Conservation (phyloP, 2,329 filamentous ascomycete species). For the Apiospora rasikravindrae region DNA sequence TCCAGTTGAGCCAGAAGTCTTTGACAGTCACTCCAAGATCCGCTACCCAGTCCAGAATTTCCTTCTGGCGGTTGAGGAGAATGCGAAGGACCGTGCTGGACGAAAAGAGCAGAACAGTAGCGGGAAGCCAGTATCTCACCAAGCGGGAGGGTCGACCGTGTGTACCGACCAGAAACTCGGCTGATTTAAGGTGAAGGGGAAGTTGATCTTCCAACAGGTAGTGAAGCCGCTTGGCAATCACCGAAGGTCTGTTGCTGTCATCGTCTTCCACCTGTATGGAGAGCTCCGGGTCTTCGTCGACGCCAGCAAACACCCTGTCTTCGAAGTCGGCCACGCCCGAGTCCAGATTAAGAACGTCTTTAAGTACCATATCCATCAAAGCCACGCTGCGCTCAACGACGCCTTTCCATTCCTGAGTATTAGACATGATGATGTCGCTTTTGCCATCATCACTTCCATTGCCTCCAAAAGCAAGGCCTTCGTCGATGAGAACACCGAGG, state of each 20-base stretch:
- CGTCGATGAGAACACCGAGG: slow-evolving; percentile 84
- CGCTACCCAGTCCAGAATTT: slow-evolving; percentile 79
- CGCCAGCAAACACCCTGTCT: slow-evolving; percentile 66
- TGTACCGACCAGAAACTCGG: slow-evolving; percentile 59
- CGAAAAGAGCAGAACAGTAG: slow-evolving; percentile 73
- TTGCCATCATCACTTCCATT: slow-evolving; percentile 61
- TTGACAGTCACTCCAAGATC: slow-evolving; percentile 79
- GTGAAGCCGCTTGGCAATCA: slow-evolving; percentile 70
- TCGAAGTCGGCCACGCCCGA: slow-evolving; percentile 68
- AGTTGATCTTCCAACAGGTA: slow-evolving; percentile 72
- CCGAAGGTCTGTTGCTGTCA: slow-evolving; percentile 55
- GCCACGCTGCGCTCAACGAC: slow-evolving; percentile 81
- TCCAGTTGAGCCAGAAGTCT: slow-evolving; percentile 97
- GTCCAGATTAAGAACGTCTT: slow-evolving; percentile 70
- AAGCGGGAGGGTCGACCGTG: slow-evolving; percentile 78
- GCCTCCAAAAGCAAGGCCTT: slow-evolving; percentile 74
- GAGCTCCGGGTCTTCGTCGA: slow-evolving; percentile 65
- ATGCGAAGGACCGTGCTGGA: slow-evolving; percentile 87
- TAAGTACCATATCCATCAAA: slow-evolving; percentile 84
- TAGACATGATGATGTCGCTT: slow-evolving; percentile 50
- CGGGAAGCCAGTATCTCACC: slow-evolving; percentile 88
- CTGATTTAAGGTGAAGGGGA: slow-evolving; percentile 66
- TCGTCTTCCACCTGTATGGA: slow-evolving; percentile 57
- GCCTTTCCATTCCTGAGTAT: slow-evolving; percentile 64
- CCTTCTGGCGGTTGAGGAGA: slow-evolving; percentile 73